These are phyloP conservation scores for Fusarium illudens DNA, from an alignment of 2,329 filamentous ascomycete species.

Conservation along the genomic window DNA sequence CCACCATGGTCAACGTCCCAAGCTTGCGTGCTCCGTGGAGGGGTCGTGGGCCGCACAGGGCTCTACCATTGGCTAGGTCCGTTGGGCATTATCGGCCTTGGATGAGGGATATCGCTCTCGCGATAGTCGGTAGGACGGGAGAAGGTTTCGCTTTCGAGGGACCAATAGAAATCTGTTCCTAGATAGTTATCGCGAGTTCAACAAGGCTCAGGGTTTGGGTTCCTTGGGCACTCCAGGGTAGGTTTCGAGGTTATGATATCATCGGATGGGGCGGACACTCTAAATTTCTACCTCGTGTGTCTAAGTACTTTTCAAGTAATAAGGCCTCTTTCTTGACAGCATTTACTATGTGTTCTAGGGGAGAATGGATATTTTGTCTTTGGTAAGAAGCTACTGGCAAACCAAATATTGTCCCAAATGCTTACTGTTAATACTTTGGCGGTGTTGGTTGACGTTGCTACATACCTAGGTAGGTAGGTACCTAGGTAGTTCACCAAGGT, in stretches of 20 bases:
- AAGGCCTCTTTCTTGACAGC: too few relatives aligned
- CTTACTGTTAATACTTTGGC: background rate
- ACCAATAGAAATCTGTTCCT: background rate
- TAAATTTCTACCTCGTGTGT: background rate
- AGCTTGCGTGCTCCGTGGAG: slow-evolving; percentile 39
- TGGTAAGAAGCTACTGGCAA: background rate
- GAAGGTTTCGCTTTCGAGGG: background rate
- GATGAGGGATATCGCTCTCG: background rate
- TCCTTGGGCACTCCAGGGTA: background rate
- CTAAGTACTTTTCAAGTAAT: background rate
- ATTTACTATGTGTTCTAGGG: background rate
- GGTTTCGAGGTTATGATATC: background rate
- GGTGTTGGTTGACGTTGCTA: too few relatives aligned
- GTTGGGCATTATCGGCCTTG: background rate
- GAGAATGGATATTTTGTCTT: background rate
- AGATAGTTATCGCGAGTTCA: background rate
- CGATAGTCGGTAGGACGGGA: background rate
- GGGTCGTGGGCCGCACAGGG: slow-evolving; percentile 37
- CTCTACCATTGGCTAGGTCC: slow-evolving; percentile 30
- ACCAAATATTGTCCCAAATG: background rate
- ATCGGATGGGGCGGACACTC: background rate
- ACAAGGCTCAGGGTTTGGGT: background rate
- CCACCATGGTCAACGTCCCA: slow-evolving; percentile 35
- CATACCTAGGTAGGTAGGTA: too few relatives aligned
- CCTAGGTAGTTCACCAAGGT: too few relatives aligned